Percentiles rank a stretch among this genome's conserved stretches.
Conservation (phyloP, 495 filamentous ascomycete genomes). For the Apiosordaria backusii region DNA sequence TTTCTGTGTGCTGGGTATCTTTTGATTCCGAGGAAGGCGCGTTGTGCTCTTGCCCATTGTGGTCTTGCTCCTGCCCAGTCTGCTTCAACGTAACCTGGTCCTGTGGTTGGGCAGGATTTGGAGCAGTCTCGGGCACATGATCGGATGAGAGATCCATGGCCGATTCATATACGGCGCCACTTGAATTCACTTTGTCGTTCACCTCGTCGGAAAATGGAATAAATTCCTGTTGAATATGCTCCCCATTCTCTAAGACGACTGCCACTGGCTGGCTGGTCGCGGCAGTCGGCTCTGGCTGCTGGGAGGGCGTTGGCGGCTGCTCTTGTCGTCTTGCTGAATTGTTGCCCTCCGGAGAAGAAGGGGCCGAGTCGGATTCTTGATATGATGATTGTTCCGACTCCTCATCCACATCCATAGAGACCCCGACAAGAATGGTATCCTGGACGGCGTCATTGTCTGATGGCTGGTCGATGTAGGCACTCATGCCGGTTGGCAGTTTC, state of each 20-base stretch:
- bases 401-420: conserved; percentile 27
- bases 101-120: not conserved
- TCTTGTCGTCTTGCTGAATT: conserved; percentile 10
- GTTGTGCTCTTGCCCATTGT: not conserved
- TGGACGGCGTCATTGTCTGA: conserved; percentile 42
- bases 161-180: not conserved
- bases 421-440: conserved; percentile 50
- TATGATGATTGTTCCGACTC: conserved; percentile 26
- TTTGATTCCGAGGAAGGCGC: not conserved
- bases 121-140: not conserved
- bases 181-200: not conserved
- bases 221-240: not conserved
- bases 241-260: not conserved
- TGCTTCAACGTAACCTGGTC: not conserved
- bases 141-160: not conserved
- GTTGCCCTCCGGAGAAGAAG: conserved; percentile 21
- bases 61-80: not conserved
- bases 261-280: not conserved
- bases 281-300: not conserved
- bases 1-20: not conserved
- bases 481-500: conserved; percentile 27
- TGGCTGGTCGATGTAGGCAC: conserved; percentile 30
- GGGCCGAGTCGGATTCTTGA: conserved; percentile 22
- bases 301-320: conserved; percentile 16
- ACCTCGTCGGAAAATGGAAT: not conserved